Evolutionary conservation across 768 basidiomycete species (phyloP).

Genomic region (Boletus sensibilis): DNA sequence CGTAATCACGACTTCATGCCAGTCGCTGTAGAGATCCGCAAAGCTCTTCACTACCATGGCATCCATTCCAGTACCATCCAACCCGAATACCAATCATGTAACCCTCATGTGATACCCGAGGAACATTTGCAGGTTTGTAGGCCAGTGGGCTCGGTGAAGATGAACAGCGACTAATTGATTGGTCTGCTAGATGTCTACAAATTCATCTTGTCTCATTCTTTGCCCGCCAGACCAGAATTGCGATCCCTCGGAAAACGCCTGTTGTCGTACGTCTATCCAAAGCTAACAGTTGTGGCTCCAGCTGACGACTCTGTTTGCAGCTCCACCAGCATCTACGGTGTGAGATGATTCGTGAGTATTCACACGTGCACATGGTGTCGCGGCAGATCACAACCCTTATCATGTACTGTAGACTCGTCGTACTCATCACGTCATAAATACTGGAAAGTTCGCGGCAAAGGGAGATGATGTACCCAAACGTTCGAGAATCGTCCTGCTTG

Average conservation of each 20-base stretch:
- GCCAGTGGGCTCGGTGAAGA: background rate
- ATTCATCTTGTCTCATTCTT: constrained; percentile 65
- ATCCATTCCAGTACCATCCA: constrained; percentile 96
- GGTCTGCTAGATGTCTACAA: constrained; percentile 42
- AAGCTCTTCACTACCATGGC: constrained; percentile 83
- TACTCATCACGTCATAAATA: constrained; percentile 40
- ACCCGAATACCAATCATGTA: constrained; percentile 67
- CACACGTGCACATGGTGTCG: constrained; percentile 4
- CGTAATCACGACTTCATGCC: constrained; percentile 88
- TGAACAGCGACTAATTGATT: constrained; percentile 2
- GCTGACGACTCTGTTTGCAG: constrained; percentile 28
- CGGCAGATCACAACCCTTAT: constrained; percentile 23
- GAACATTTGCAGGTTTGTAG: constrained; percentile 49
- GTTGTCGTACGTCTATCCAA: constrained; percentile 65
- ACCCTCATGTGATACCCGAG: constrained; percentile 38
- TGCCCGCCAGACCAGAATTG: constrained; percentile 72
- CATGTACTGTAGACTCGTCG: constrained; percentile 6
- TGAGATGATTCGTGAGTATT: constrained; percentile 29
- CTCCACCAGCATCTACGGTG: constrained; percentile 47
- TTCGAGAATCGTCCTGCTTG: constrained; percentile 55
- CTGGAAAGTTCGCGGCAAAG: constrained; percentile 74
- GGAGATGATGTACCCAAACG: constrained; percentile 58
- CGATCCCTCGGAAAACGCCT: constrained; percentile 66
- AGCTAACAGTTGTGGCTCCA: background rate
- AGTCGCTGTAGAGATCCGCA: constrained; percentile 79